Conservation (phyloP, 345 rosid genomes). For the Salix brachista region DNA sequence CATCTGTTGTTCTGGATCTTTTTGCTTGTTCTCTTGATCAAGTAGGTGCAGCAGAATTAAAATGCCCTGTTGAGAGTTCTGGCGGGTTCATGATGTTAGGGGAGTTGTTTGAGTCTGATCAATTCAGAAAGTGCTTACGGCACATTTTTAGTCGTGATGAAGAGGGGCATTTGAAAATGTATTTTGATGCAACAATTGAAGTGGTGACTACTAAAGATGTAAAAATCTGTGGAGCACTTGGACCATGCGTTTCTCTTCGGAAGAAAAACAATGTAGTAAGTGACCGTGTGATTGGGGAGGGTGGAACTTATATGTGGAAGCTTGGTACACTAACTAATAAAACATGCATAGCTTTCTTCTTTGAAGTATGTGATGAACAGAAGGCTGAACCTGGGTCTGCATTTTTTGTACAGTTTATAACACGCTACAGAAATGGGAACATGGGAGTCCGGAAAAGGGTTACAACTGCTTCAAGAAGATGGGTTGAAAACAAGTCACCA, state of each 20-base stretch:
- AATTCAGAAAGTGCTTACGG: constrained; percentile 71
- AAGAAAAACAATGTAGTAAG: constrained; percentile 67
- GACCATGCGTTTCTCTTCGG: constrained; percentile 79
- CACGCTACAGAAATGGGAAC: constrained; percentile 68
- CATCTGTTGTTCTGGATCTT: constrained; percentile 68
- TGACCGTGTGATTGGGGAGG: constrained; percentile 65
- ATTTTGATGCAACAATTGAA: constrained; percentile 81
- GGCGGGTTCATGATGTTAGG: constrained; percentile 90
- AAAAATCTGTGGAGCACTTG: constrained; percentile 79
- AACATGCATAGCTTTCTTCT: constrained; percentile 86
- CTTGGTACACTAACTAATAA: constrained; percentile 61
- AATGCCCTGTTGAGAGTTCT: constrained; percentile 65
- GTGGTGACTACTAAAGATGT: constrained; percentile 79
- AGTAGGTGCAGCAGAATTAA: constrained; percentile 87
- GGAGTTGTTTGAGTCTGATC: constrained; percentile 74
- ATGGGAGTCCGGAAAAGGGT: constrained; percentile 67
- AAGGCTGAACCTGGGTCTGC: constrained; percentile 79
- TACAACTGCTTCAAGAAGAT: constrained; percentile 91
- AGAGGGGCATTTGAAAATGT: constrained; percentile 71
- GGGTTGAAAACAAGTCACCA: constrained; percentile 71
- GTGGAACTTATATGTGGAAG: constrained; percentile 82
- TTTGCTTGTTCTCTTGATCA: constrained; percentile 96
- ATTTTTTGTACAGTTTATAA: constrained; percentile 79
- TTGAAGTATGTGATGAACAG: constrained; percentile 59
- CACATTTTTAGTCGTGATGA: constrained; percentile 65